Percentiles rank a stretch among this genome's conserved stretches.
phyloP scores from a whole-genome alignment of 345 rosid species.

The Cardamine resedifolia region DNA sequence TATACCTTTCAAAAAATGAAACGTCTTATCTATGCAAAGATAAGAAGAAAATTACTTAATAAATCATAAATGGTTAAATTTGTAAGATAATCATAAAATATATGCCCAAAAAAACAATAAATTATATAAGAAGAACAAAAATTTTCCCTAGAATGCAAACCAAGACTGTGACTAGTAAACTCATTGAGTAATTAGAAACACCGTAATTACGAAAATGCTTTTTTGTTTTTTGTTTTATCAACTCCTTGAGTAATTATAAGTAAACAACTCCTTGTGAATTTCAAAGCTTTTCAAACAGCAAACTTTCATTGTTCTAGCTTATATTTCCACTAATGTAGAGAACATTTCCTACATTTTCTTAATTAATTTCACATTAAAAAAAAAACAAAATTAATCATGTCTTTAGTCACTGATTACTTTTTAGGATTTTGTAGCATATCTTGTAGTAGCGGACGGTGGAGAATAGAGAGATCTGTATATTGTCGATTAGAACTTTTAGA shows the following conservation, averaged over 20 bases:
- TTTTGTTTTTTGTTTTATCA: too few species aligned
- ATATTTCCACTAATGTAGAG: neutral
- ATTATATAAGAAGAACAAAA: neutral
- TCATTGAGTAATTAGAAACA: too few species aligned
- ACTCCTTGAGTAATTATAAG: too few species aligned
- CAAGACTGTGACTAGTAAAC: neutral
- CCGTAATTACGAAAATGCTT: too few species aligned
- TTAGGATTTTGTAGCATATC: neutral
- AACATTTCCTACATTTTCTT: neutral
- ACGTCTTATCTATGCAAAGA: neutral
- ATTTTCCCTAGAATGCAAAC: neutral
- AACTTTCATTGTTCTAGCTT: too few species aligned
- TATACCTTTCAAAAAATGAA: neutral
- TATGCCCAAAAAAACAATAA: neutral
- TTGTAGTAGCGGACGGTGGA: conserved; percentile 3
- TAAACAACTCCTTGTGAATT: too few species aligned
- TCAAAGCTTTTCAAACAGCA: neutral
- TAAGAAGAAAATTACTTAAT: neutral
- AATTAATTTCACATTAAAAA: neutral
- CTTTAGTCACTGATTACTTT: neutral
- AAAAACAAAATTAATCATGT: neutral
- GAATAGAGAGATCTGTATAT: conserved; percentile 1
- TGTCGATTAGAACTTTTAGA: neutral
- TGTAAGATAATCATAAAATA: neutral
- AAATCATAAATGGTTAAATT: neutral